Evolutionary conservation across 148 eudicot species (phyloP).

Genomic region (Nyssa sinensis): DNA sequence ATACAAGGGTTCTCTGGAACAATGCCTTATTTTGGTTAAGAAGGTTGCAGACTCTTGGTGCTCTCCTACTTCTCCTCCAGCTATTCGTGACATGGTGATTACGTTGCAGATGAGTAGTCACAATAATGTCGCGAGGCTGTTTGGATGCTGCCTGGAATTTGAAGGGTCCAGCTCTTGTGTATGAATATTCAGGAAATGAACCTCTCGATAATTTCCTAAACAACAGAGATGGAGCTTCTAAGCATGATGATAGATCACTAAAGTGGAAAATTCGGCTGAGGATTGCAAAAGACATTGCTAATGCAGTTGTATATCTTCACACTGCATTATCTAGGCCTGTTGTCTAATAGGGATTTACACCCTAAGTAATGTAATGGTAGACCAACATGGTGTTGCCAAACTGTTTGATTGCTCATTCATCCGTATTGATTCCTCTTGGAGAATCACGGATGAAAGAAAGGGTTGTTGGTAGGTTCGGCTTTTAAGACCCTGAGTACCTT

Average conservation of each 20-base stretch:
- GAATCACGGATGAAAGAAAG: not conserved
- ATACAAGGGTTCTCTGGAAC: not conserved
- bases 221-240: not conserved
- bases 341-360: constrained; percentile 1
- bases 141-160: too few species aligned
- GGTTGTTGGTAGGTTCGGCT: not conserved
- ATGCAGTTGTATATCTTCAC: constrained; percentile 10
- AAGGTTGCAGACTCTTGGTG: too few species aligned
- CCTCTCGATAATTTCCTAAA: not conserved
- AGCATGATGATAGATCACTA: not conserved
- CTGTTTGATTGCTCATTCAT: not conserved
- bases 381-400: constrained; percentile 14
- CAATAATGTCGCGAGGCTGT: not conserved
- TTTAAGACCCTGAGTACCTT: not conserved
- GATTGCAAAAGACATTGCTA: constrained; percentile 10
- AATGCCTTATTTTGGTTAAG: too few species aligned
- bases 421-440: constrained; percentile 13
- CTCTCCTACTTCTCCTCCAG: too few species aligned
- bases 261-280: constrained; percentile 8
- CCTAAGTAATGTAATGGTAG: constrained; percentile 4
- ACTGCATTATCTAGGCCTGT: constrained; percentile 15
- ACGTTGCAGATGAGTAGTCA: not conserved
- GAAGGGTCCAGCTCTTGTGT: not conserved
- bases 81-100: too few species aligned
- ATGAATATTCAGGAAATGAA: not conserved